Conservation (phyloP, 1,284 basidiomycete genomes). For the Ganoderma leucocontextum region DNA sequence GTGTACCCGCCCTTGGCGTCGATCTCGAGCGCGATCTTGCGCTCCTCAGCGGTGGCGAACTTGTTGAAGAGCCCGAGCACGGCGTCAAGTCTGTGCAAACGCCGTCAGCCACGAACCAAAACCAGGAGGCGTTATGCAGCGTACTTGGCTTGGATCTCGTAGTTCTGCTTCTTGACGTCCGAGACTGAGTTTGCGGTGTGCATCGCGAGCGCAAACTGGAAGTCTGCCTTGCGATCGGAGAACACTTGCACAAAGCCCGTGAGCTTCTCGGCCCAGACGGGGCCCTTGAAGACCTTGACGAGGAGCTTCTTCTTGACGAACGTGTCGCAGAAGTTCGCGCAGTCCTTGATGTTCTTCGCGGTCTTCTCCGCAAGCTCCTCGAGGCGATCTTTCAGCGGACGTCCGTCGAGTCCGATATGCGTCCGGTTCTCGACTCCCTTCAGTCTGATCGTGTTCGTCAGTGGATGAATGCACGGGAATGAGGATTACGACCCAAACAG, state of each 20-base stretch:
- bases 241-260: slow-evolving; percentile 45
- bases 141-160: slow-evolving; percentile 36
- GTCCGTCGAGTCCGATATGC: slow-evolving; percentile 33
- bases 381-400: slow-evolving; percentile 36
- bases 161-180: slow-evolving; percentile 42
- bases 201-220: slow-evolving; percentile 44
- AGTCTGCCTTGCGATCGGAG: slow-evolving; percentile 42
- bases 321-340: slow-evolving; percentile 44
- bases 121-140: neutral
- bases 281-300: slow-evolving; percentile 49
- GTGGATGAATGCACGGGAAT: neutral
- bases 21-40: slow-evolving; percentile 41
- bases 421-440: slow-evolving; percentile 23
- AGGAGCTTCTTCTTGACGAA: slow-evolving; percentile 42
- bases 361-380: slow-evolving; percentile 32
- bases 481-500: no score
- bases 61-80: slow-evolving; percentile 14
- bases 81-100: slow-evolving; percentile 27
- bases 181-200: slow-evolving; percentile 46
- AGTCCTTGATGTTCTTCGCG: slow-evolving; percentile 42
- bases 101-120: neutral
- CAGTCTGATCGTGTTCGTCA: slow-evolving; percentile 7
- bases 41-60: slow-evolving; percentile 15
- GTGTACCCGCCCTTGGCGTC: slow-evolving; percentile 30
- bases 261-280: slow-evolving; percentile 48